phyloP scores from a whole-genome alignment of 192 early-diverging fungal species.

The Chytriomyces hyalinus region DNA sequence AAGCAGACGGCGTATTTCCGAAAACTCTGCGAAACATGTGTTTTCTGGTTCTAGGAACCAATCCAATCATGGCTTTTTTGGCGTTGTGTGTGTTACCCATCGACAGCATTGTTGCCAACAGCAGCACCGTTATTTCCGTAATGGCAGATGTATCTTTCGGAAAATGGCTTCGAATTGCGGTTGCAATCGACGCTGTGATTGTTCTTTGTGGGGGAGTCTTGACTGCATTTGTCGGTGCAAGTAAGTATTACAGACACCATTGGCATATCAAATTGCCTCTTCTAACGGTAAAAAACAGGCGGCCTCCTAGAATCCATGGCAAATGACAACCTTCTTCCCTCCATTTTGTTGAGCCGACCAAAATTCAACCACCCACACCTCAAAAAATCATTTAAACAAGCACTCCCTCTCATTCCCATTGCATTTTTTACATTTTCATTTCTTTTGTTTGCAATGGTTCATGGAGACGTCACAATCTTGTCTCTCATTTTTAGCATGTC shows the following conservation, averaged over 20 bases:
- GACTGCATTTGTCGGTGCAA: slow-evolving; percentile 59
- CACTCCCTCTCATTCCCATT: slow-evolving; percentile 44
- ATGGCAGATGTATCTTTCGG: slow-evolving; percentile 40
- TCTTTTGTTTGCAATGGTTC: slow-evolving; percentile 49
- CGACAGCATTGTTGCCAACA: slow-evolving; percentile 42
- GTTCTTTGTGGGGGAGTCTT: slow-evolving; percentile 66
- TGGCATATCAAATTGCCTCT: too few species aligned
- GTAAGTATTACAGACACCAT: too few species aligned
- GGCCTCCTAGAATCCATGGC: slow-evolving; percentile 61
- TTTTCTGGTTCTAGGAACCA: slow-evolving; percentile 46
- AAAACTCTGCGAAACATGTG: slow-evolving; percentile 65
- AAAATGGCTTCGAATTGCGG: slow-evolving; percentile 46
- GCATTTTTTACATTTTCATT: slow-evolving; percentile 56
- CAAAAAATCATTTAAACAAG: not conserved
- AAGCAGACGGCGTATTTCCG: slow-evolving; percentile 60
- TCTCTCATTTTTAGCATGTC: slow-evolving; percentile 61
- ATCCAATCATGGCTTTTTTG: slow-evolving; percentile 56
- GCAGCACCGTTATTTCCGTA: slow-evolving; percentile 49
- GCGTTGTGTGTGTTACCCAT: slow-evolving; percentile 54
- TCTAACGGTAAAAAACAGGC: not conserved
- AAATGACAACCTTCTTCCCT: slow-evolving; percentile 57
- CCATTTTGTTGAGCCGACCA: slow-evolving; percentile 52
- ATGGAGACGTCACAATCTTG: slow-evolving; percentile 51
- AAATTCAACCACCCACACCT: slow-evolving; percentile 33
- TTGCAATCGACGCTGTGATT: slow-evolving; percentile 62